These are phyloP conservation scores for Coelastrella sp. DNA, from an alignment of 139 green algal species.

Conservation along the genomic window DNA sequence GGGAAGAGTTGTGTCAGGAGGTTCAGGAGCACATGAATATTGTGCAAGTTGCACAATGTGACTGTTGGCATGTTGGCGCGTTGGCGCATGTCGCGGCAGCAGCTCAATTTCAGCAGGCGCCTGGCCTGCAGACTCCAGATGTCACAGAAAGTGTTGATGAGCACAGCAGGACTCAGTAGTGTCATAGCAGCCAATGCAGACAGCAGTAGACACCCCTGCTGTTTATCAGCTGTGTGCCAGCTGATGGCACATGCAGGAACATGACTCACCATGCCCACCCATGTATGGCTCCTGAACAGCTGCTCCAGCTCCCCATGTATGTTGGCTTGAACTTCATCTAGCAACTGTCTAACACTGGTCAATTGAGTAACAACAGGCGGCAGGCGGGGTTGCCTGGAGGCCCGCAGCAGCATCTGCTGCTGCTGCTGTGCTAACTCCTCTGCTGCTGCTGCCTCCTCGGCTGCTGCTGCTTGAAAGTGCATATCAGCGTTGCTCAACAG, in stretches of 20 bases:
- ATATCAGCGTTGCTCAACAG: conserved; percentile 28
- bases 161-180: background rate
- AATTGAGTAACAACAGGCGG: conserved; percentile 33
- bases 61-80: background rate
- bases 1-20: background rate
- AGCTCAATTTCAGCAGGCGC: background rate
- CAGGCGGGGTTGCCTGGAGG: background rate
- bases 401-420: background rate
- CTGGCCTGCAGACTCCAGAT: background rate
- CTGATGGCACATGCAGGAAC: background rate
- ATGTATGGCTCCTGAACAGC: conserved; percentile 75
- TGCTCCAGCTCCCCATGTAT: conserved; percentile 74
- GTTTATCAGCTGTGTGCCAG: background rate
- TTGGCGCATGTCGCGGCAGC: background rate
- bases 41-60: background rate
- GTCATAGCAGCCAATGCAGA: background rate
- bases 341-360: conserved; percentile 59
- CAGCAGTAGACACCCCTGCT: background rate
- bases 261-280: conserved; percentile 82
- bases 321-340: conserved; percentile 60
- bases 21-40: background rate
- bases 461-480: conserved; percentile 36
- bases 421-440: conserved; percentile 9
- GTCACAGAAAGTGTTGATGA: background rate
- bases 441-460: conserved; percentile 45